Evolutionary conservation across 805 yeast genomes (phyloP).

Genomic region (Debaryomyces hansenii): DNA sequence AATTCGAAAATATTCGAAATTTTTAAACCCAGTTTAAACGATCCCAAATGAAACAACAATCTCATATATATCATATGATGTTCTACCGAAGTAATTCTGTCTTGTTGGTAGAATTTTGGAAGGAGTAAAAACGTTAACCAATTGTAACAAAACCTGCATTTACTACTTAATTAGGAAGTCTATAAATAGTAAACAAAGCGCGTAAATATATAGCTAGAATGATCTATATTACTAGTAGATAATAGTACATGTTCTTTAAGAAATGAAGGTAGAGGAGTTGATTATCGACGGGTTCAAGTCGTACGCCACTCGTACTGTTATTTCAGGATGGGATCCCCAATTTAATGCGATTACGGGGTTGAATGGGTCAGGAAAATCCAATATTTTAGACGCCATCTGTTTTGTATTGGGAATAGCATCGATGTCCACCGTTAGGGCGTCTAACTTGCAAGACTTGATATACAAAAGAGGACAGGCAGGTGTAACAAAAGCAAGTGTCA

Average conservation of each 20-base stretch:
- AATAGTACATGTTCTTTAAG: slow-evolving; percentile 81
- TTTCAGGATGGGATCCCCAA: slow-evolving; percentile 92
- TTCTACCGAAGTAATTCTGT: no score
- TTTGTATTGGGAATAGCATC: slow-evolving; percentile 96
- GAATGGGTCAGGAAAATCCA: slow-evolving; percentile 97
- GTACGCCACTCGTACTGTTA: slow-evolving; percentile 94
- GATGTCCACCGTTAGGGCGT: slow-evolving; percentile 93
- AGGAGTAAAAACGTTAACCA: no score
- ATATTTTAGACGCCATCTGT: slow-evolving; percentile 94
- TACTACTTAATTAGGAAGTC: slow-evolving; percentile 15
- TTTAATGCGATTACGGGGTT: slow-evolving; percentile 98
- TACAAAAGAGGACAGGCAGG: slow-evolving; percentile 99
- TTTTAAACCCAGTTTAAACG: no score
- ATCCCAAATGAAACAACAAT: no score
- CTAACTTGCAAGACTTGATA: slow-evolving; percentile 87
- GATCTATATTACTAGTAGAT: slow-evolving; percentile 32
- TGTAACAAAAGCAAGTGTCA: slow-evolving; percentile 93
- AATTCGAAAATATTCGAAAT: no score
- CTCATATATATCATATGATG: no score
- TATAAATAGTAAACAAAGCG: slow-evolving; percentile 7
- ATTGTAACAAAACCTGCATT: not conserved
- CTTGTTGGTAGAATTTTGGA: no score
- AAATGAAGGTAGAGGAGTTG: slow-evolving; percentile 91
- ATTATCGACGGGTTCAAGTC: slow-evolving; percentile 98
- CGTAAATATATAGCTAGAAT: slow-evolving; percentile 4